phyloP scores from a whole-genome alignment of 495 filamentous ascomycete species.

The Daldinia decipiens region DNA sequence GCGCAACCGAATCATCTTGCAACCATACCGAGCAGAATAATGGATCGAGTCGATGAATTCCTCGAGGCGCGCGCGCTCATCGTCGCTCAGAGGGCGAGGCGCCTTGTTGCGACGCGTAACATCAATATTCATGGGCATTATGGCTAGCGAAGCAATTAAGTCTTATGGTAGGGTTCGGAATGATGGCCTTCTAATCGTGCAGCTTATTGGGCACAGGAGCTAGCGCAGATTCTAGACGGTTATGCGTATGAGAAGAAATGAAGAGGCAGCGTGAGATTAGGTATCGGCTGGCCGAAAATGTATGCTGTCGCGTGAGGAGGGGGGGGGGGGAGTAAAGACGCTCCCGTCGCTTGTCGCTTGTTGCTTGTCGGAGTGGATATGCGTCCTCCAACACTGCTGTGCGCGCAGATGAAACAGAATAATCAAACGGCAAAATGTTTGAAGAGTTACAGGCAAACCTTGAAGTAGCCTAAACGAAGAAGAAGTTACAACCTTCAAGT shows the following conservation, averaged over 20 bases:
- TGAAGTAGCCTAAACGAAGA: background rate
- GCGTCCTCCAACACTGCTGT: slow-evolving; percentile 9
- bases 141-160: slow-evolving; percentile 17
- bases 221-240: background rate
- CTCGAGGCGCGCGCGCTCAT: slow-evolving; percentile 82
- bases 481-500: slow-evolving; percentile 19
- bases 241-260: background rate
- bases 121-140: slow-evolving; percentile 74
- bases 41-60: slow-evolving; percentile 93
- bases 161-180: slow-evolving; percentile 3
- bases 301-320: slow-evolving; percentile 43
- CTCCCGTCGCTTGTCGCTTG: slow-evolving; percentile 14
- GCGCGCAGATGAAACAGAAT: slow-evolving; percentile 26
- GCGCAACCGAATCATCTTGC: background rate
- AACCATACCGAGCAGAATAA: slow-evolving; percentile 86
- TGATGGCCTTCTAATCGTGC: background rate
- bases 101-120: slow-evolving; percentile 81
- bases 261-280: background rate
- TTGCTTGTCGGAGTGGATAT: slow-evolving; percentile 17
- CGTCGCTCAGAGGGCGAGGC: slow-evolving; percentile 81
- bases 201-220: background rate
- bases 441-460: background rate
- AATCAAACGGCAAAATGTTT: slow-evolving; percentile 15
- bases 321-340: slow-evolving; percentile 15
- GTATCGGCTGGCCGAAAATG: slow-evolving; percentile 7